Evolutionary conservation across 2,329 filamentous ascomycete species (phyloP).

Genomic region (Monosporascus sp.): DNA sequence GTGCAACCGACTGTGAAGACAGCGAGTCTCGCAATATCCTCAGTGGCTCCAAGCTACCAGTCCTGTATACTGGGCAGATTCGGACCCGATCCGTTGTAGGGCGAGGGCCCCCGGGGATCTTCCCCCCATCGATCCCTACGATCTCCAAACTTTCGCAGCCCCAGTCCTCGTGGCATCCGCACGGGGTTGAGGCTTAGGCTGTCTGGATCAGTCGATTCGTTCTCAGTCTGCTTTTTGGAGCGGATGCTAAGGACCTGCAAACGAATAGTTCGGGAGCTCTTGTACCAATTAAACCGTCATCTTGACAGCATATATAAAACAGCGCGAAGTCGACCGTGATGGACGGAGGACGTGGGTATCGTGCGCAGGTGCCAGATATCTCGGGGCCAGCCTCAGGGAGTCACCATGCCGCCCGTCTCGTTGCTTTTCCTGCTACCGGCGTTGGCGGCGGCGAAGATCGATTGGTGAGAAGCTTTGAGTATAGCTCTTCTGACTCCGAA

Average conservation of each 20-base stretch:
- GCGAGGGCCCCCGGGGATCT: too few relatives aligned
- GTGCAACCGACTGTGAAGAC: too few relatives aligned
- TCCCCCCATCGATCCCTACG: too few relatives aligned
- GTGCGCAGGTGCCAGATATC: not conserved
- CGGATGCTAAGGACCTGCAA: not conserved
- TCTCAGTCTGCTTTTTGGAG: not conserved
- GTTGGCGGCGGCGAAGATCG: conserved; percentile 6
- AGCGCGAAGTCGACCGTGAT: not conserved
- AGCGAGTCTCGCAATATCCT: too few relatives aligned
- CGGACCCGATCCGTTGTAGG: too few relatives aligned
- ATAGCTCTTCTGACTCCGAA: too few relatives aligned
- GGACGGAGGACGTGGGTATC: not conserved
- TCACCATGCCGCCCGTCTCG: conserved; percentile 2
- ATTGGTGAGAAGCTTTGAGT: conserved; percentile 1
- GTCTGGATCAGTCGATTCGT: not conserved
- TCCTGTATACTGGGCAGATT: too few relatives aligned
- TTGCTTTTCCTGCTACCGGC: conserved; percentile 5
- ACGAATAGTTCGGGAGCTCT: not conserved
- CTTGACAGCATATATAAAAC: not conserved
- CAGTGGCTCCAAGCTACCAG: too few relatives aligned
- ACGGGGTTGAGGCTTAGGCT: not conserved
- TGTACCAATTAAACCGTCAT: not conserved
- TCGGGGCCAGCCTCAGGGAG: not conserved
- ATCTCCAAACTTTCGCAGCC: too few relatives aligned
- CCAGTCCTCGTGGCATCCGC: not conserved